phyloP scores from a whole-genome alignment of 306 rosid species.

The Prunus persica region Prunus_persica_NCBIv2 NC_034012.1:4415501-4416000 shows the following conservation, averaged over 20 bases:
- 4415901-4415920: slow-evolving; percentile 33
- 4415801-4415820: slow-evolving; percentile 22
- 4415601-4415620: slow-evolving; percentile 34
- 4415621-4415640: slow-evolving; percentile 29
- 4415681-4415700: slow-evolving; percentile 29
- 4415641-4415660: slow-evolving; percentile 30
- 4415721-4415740: slow-evolving; percentile 15
- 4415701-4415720: slow-evolving; percentile 13
- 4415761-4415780: slow-evolving; percentile 23
- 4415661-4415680: slow-evolving; percentile 25
- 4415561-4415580: slow-evolving; percentile 30
- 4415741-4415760: slow-evolving; percentile 14
- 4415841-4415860: slow-evolving; percentile 19
- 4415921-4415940: slow-evolving; percentile 30
- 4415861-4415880: slow-evolving; percentile 25
- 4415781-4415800: slow-evolving; percentile 13
- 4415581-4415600: slow-evolving; percentile 32
- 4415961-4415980: slow-evolving; percentile 27
- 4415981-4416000: slow-evolving; percentile 19
- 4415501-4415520: slow-evolving; percentile 31
- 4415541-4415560: slow-evolving; percentile 28
- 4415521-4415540: slow-evolving; percentile 26
- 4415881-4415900: slow-evolving; percentile 37
- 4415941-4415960: slow-evolving; percentile 35
- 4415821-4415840: slow-evolving; percentile 1